Evolutionary conservation across 768 basidiomycete genomes (phyloP).

Genomic region (Rhodotorula babjevae): DNA sequence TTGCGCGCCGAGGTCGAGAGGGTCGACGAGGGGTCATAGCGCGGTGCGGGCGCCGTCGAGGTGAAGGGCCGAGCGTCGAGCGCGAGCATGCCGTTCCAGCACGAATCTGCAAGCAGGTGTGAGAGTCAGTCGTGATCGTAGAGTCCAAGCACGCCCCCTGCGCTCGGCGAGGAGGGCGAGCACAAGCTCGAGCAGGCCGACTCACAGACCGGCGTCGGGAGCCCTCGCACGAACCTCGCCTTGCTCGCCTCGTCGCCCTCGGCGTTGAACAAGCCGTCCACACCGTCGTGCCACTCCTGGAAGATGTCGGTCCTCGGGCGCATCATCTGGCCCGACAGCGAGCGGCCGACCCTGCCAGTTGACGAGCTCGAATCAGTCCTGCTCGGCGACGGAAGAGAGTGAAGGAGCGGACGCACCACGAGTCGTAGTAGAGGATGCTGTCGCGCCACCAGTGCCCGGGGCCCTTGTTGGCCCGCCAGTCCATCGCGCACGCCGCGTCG

Average conservation of each 20-base stretch:
- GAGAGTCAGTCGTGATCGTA: neutral
- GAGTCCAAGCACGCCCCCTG: too few species aligned
- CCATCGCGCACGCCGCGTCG: constrained; percentile 43
- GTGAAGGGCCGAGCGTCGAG: constrained; percentile 39
- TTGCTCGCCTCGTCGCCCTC: constrained; percentile 30
- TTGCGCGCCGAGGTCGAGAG: neutral
- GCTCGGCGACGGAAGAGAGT: neutral
- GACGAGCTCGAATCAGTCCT: neutral
- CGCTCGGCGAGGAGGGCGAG: too few species aligned
- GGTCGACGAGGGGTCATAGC: neutral
- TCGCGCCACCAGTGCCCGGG: neutral
- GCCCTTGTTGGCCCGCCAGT: constrained; percentile 39
- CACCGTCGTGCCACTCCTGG: constrained; percentile 36
- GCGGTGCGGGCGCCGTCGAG: constrained; percentile 3
- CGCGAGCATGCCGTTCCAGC: constrained; percentile 45
- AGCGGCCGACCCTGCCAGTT: constrained; percentile 17
- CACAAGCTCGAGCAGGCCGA: neutral
- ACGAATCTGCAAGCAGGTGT: constrained; percentile 19
- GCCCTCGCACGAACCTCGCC: neutral
- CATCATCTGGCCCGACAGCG: constrained; percentile 20
- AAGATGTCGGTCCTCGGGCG: constrained; percentile 33
- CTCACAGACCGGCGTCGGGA: constrained; percentile 33
- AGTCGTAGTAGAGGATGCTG: constrained; percentile 34
- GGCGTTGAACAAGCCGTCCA: constrained; percentile 36
- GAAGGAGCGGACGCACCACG: constrained; percentile 29